Evolutionary conservation across 1,284 basidiomycete genomes (phyloP), one percentile per base, ranked within the genome.

Genomic region (Trametes versicolor): DNA sequence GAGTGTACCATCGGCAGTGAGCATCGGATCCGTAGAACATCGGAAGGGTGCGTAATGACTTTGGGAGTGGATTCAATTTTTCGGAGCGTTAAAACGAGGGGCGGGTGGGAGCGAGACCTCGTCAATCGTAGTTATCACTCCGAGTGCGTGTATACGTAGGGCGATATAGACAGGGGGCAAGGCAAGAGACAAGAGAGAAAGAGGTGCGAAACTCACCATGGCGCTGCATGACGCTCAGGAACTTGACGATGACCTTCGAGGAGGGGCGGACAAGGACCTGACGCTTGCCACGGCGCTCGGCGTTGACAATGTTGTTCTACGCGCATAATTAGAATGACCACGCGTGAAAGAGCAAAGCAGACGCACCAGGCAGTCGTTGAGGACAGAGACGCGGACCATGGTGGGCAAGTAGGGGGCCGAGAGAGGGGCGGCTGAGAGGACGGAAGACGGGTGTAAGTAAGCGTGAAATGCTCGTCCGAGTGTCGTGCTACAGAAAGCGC

Each of bases 211-310:
- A 85, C 95, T 85, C 73, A 94, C 96, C 96, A 83, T 98, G 96
- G 74, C 95, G 93, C 82, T 98, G 97, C 95, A 98, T 97, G 77
- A 98, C 96, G 73, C 89, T 92, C 73, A 98, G 85, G 83, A 97
- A 97, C 82, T 97, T 97, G 75, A 98, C 90, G 73, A 98, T 89
- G 80, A 98, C 96, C 85, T 98, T 98, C 71, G 95, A 97, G 23
- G 94, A 95, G 68, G 96, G 96, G 64, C 96, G 91, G 81, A 98
- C 89, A 73, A 98, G 90, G 71, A 98, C 96, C 85, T 98, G 96
- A 75, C 95, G 94, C 87, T 98, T 98, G 78, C 96, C 97, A 78
- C 95, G 93, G 79, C 95, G 94, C 86, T 98, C 97, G 76, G 97
- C 96, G 75, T 98, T 98, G 90, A 97, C 94, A 73, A 98, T 97